These are phyloP conservation scores for Guadua angustifolia DNA, from an alignment of 176 grass and related monocot genomes.

Conservation along the genomic window DNA sequence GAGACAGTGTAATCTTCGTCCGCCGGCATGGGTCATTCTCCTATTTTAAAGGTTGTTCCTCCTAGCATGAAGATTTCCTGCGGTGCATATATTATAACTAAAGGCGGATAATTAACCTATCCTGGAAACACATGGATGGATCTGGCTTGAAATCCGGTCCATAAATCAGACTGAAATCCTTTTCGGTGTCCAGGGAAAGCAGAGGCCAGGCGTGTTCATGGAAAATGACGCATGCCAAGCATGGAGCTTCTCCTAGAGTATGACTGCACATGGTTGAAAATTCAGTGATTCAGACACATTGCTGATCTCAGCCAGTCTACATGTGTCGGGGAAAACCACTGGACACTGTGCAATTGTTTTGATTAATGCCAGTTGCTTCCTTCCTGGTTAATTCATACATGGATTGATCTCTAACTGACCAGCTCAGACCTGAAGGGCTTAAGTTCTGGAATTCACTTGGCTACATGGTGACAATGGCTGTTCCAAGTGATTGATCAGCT, in stretches of 20 bases:
- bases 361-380: not conserved
- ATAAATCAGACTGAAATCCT: not conserved
- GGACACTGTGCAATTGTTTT: not conserved
- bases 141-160: not conserved
- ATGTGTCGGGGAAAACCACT: not conserved
- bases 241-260: not conserved
- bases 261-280: slow-evolving; percentile 2
- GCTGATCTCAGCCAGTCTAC: not conserved
- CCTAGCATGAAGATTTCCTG: not conserved
- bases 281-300: not conserved
- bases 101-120: not conserved
- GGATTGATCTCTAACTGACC: not conserved
- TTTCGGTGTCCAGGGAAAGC: not conserved
- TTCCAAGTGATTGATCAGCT: not conserved
- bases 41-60: not conserved
- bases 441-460: not conserved
- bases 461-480: not conserved
- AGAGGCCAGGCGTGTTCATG: slow-evolving; percentile 22
- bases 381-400: not conserved
- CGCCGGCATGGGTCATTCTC: not conserved
- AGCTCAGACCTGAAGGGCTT: not conserved
- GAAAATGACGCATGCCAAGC: slow-evolving; percentile 23
- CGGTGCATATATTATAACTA: not conserved
- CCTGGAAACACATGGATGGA: not conserved
- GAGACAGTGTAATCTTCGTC: not conserved